Evolutionary conservation across 23 red algal genomes (phyloP).

Genomic region (Gracilaria domingensis): DNA sequence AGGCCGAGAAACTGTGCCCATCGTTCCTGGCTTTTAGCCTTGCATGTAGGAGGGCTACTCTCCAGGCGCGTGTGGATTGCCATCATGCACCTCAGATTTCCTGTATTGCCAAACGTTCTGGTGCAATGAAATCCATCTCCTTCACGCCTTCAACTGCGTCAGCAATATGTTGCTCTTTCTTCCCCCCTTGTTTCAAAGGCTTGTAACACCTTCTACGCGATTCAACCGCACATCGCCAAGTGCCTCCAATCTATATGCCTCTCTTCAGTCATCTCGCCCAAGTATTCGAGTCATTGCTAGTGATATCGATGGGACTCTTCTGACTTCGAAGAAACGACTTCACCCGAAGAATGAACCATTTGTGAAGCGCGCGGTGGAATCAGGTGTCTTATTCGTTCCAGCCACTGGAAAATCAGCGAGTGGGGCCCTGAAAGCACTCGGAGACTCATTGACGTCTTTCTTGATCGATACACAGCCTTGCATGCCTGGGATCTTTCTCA

Average conservation of each 20-base stretch:
- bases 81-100: not conserved
- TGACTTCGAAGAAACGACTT: conserved; percentile 25
- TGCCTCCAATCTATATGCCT: not conserved
- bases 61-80: not conserved
- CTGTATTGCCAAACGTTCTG: not conserved
- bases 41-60: not conserved
- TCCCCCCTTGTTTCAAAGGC: not conserved
- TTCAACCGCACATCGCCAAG: not conserved
- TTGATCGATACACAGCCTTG: not conserved
- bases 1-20: not conserved
- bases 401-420: conserved; percentile 87
- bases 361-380: not conserved
- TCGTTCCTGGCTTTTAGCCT: conserved; percentile 1
- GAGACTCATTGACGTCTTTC: conserved; percentile 29
- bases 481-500: conserved; percentile 82
- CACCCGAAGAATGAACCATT: conserved; percentile 29
- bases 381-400: conserved; percentile 53
- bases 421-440: conserved; percentile 69
- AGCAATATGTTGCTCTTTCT: conserved; percentile 7
- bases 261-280: not conserved
- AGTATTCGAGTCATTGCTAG: conserved; percentile 29
- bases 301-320: conserved; percentile 57
- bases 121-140: not conserved
- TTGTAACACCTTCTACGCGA: not conserved
- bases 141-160: not conserved